A percentile compares a stretch with the other conserved stretches of the same genome.
Conservation (phyloP, 2,329 filamentous ascomycete genomes). For the Claviceps pazoutovae region DNA sequence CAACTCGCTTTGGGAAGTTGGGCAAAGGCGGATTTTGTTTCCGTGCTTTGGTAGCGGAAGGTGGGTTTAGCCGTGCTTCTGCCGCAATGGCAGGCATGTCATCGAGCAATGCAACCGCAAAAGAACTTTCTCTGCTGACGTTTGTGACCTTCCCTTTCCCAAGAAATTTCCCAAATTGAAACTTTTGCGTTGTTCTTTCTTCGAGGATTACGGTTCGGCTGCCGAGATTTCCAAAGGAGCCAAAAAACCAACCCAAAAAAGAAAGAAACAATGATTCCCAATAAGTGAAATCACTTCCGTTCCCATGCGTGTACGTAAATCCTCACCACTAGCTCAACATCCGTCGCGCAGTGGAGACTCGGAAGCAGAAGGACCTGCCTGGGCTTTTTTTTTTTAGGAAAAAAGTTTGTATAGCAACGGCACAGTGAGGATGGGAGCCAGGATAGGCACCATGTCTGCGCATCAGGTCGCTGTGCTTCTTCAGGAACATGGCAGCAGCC, state of each 20-base stretch:
- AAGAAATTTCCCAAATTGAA: no score
- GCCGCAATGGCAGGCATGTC: slow-evolving; percentile 8
- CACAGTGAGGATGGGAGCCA: slow-evolving; percentile 8
- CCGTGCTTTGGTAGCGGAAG: slow-evolving; percentile 14
- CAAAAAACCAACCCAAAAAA: background rate
- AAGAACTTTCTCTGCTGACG: background rate
- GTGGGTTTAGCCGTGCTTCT: slow-evolving; percentile 13
- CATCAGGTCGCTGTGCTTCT: slow-evolving; percentile 25
- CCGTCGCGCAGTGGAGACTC: background rate
- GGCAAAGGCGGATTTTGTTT: slow-evolving; percentile 10
- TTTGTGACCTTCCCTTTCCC: background rate
- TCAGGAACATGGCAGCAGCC: slow-evolving; percentile 17
- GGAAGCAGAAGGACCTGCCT: background rate
- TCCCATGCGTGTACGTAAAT: background rate
- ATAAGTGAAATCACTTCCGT: background rate
- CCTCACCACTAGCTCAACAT: background rate
- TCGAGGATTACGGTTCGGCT: no score
- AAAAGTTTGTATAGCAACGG: background rate
- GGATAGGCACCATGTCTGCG: slow-evolving; percentile 17
- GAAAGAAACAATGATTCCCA: background rate
- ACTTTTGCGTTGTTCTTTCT: no score
- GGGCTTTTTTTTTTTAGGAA: background rate
- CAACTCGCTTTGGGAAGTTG: background rate
- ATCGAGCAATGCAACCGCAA: background rate
- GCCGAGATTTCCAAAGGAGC: background rate